Percentiles rank a stretch among this genome's conserved stretches.
These are phyloP conservation scores for Trichophyton rubrum DNA, from an alignment of 2,329 filamentous ascomycete genomes.

Conservation along the genomic window DNA sequence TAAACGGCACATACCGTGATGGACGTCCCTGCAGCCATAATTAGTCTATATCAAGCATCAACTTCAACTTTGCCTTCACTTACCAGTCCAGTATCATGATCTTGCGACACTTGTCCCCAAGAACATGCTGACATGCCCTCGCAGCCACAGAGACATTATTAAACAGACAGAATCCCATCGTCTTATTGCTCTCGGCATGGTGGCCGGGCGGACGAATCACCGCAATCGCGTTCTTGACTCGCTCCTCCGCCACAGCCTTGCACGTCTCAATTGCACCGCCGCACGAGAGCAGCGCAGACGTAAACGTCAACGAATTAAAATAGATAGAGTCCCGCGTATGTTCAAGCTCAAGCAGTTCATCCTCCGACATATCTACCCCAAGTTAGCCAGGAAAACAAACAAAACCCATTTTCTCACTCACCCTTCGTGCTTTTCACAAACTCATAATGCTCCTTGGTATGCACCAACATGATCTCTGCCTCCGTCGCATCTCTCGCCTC, in stretches of 20 bases:
- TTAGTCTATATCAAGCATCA: not conserved
- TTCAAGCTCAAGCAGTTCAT: conserved; percentile 57
- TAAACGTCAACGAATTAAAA: conserved; percentile 68
- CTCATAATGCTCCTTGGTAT: conserved; percentile 61
- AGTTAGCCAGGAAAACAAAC: not conserved
- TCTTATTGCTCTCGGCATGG: conserved; percentile 72
- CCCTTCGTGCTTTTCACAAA: conserved; percentile 55
- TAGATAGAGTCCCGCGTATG: conserved; percentile 64
- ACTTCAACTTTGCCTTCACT: conserved; percentile 27
- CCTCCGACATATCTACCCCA: conserved; percentile 35
- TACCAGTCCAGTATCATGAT: conserved; percentile 90
- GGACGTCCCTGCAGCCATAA: conserved; percentile 44
- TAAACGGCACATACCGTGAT: conserved; percentile 38
- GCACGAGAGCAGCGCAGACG: conserved; percentile 69
- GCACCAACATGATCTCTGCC: conserved; percentile 69
- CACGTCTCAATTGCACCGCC: conserved; percentile 94
- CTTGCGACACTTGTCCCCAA: conserved; percentile 69
- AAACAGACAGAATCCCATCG: conserved; percentile 94
- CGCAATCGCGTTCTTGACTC: conserved; percentile 88
- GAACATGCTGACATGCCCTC: conserved; percentile 72
- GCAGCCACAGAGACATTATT: conserved; percentile 94
- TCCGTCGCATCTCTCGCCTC: conserved; percentile 61
- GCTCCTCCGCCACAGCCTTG: conserved; percentile 69
- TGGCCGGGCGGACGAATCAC: conserved; percentile 92
- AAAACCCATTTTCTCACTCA: conserved; percentile 16